Evolutionary conservation across 2,329 filamentous ascomycete genomes (phyloP).

Genomic region (Ramularia endophylla): DNA sequence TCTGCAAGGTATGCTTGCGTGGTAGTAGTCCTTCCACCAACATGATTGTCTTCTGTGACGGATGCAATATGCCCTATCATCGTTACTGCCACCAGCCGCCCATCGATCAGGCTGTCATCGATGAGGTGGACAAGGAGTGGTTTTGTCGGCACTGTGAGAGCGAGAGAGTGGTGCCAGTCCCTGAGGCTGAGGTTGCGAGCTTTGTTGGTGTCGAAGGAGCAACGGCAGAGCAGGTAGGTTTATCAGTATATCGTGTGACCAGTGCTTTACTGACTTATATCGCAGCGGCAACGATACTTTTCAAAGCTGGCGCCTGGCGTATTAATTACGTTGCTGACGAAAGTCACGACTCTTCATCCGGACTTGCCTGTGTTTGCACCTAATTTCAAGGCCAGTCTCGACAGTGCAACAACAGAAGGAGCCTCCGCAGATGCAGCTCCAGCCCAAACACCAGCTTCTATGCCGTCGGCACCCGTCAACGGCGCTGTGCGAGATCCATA

Average conservation of each 20-base stretch:
- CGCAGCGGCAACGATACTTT: conserved; percentile 46
- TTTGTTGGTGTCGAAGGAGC: conserved; percentile 36
- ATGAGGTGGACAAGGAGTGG: conserved; percentile 63
- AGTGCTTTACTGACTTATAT: conserved; percentile 2
- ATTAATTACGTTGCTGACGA: conserved; percentile 60
- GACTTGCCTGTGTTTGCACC: conserved; percentile 60
- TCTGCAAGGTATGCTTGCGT: conserved; percentile 68
- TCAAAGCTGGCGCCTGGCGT: conserved; percentile 54
- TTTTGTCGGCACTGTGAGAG: conserved; percentile 59
- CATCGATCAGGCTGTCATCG: conserved; percentile 64
- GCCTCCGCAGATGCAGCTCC: conserved; percentile 4
- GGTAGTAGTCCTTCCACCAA: conserved; percentile 67
- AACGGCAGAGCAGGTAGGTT: conserved; percentile 38
- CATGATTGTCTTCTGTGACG: conserved; percentile 80
- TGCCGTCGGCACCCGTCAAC: conserved; percentile 18
- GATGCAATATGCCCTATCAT: conserved; percentile 74
- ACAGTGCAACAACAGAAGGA: too few species aligned
- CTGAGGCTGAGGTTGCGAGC: conserved; percentile 35
- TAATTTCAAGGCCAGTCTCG: conserved; percentile 16
- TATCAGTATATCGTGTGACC: neutral
- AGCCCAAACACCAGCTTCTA: conserved; percentile 28
- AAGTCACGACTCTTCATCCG: conserved; percentile 56
- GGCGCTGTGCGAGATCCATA: conserved; percentile 2
- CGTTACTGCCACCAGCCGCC: conserved; percentile 73
- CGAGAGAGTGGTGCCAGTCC: conserved; percentile 38